A percentile compares a stretch with the other conserved stretches of the same genome.
Conservation (phyloP, 2,329 filamentous ascomycete genomes). For the Chalaropsis thielavioides region DNA sequence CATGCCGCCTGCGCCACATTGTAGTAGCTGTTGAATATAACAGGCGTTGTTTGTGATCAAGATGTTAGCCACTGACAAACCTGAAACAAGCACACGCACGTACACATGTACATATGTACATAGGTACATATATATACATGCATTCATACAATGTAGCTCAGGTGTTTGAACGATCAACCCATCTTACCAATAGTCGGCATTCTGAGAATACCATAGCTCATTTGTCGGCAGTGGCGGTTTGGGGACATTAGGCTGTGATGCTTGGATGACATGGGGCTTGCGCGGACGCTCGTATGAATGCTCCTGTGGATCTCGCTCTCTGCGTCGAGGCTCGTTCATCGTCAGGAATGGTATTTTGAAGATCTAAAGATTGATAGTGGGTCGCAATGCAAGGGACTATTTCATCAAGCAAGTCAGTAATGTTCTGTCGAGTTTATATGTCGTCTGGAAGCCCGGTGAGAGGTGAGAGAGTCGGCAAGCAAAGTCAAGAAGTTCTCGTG, state of each 20-base stretch:
- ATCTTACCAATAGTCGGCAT: constrained; percentile 13
- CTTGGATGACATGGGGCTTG: neutral
- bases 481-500: neutral
- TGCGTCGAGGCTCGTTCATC: neutral
- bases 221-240: neutral
- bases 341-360: neutral
- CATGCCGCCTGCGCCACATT: constrained; percentile 10
- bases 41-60: neutral
- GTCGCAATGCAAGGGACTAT: neutral
- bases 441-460: neutral
- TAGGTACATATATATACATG: no score
- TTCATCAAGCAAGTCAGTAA: neutral
- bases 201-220: constrained; percentile 8
- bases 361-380: neutral
- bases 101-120: neutral
- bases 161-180: neutral
- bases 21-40: constrained; percentile 7
- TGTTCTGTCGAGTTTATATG: neutral
- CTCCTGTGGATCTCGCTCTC: constrained; percentile 3
- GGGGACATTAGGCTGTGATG: neutral
- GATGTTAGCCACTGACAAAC: neutral
- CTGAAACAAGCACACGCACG: neutral
- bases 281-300: constrained; percentile 8
- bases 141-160: neutral
- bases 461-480: neutral